phyloP scores from a whole-genome alignment of 768 basidiomycete genomes.

The Naganishia onofrii region DNA sequence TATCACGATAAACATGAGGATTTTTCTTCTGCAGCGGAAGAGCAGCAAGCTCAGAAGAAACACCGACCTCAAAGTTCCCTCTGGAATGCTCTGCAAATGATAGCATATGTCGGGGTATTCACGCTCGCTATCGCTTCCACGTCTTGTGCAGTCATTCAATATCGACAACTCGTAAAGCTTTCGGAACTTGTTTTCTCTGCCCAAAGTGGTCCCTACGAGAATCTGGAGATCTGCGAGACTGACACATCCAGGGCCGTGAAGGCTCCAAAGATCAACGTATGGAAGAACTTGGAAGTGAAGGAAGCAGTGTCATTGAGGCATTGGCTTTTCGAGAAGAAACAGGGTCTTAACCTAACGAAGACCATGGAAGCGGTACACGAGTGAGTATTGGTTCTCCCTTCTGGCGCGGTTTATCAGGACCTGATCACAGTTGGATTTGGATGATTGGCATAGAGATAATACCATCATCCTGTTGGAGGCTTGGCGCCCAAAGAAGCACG shows the following conservation, averaged over 20 bases:
- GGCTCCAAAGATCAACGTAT: slow-evolving; percentile 51
- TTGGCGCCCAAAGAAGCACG: slow-evolving; percentile 58
- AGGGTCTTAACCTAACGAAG: slow-evolving; percentile 58
- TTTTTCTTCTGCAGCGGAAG: not conserved
- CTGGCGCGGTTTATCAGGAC: not conserved
- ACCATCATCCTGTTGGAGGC: slow-evolving; percentile 59
- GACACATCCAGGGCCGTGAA: not conserved
- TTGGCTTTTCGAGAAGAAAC: slow-evolving; percentile 57
- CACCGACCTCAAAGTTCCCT: not conserved
- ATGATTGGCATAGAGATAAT: slow-evolving; percentile 56
- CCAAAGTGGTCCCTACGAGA: not conserved
- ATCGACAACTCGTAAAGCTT: not conserved
- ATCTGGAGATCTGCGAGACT: not conserved
- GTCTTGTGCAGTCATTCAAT: not conserved
- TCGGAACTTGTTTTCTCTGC: not conserved
- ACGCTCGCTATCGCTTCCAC: not conserved
- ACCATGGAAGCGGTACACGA: slow-evolving; percentile 45
- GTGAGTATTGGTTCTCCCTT: slow-evolving; percentile 21
- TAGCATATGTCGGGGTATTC: not conserved
- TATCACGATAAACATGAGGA: not conserved
- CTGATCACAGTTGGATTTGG: not conserved
- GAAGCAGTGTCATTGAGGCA: slow-evolving; percentile 56
- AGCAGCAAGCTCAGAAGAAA: not conserved
- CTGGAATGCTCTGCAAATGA: not conserved
- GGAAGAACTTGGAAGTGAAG: slow-evolving; percentile 57